Evolutionary conservation across 768 basidiomycete species (phyloP).

Genomic region (Serendipita sp.): DNA sequence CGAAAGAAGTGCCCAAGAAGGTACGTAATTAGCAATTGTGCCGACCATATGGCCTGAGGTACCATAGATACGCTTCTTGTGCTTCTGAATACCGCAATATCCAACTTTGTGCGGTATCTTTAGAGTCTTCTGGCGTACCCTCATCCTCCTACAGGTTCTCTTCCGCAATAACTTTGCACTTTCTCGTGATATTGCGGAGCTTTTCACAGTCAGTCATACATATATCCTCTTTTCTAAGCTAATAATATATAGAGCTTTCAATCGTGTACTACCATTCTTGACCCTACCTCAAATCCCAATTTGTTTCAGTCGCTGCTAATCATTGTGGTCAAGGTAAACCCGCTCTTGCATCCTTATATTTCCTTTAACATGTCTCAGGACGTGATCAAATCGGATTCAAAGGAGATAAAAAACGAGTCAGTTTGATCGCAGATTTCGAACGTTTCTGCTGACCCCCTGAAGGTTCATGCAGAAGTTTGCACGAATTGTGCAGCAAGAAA

Average conservation of each 20-base stretch:
- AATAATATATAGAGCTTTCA: slow-evolving; percentile 12
- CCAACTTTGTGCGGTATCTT: slow-evolving; percentile 33
- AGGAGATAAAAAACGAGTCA: slow-evolving; percentile 43
- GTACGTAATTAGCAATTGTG: background rate
- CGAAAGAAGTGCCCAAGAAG: slow-evolving; percentile 44
- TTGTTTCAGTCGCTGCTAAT: slow-evolving; percentile 43
- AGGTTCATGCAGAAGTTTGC: slow-evolving; percentile 44
- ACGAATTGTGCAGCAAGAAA: slow-evolving; percentile 45
- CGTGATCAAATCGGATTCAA: slow-evolving; percentile 44
- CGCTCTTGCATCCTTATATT: too few relatives aligned
- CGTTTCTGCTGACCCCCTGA: too few relatives aligned
- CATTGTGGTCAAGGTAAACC: slow-evolving; percentile 56
- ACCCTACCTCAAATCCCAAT: slow-evolving; percentile 40
- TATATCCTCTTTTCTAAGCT: slow-evolving; percentile 22
- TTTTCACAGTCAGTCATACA: slow-evolving; percentile 45
- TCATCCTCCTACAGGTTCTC: slow-evolving; percentile 28
- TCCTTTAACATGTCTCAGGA: slow-evolving; percentile 26
- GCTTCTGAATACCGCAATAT: slow-evolving; percentile 49
- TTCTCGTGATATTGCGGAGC: slow-evolving; percentile 42
- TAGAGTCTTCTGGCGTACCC: background rate
- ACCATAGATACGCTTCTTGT: slow-evolving; percentile 37
- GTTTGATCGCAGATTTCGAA: slow-evolving; percentile 11
- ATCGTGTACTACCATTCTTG: slow-evolving; percentile 26
- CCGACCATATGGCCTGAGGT: background rate
- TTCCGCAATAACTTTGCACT: slow-evolving; percentile 54